Base-by-base conservation (phyloP, 305 asterid genomes). In the Salvia sclarea region DNA sequence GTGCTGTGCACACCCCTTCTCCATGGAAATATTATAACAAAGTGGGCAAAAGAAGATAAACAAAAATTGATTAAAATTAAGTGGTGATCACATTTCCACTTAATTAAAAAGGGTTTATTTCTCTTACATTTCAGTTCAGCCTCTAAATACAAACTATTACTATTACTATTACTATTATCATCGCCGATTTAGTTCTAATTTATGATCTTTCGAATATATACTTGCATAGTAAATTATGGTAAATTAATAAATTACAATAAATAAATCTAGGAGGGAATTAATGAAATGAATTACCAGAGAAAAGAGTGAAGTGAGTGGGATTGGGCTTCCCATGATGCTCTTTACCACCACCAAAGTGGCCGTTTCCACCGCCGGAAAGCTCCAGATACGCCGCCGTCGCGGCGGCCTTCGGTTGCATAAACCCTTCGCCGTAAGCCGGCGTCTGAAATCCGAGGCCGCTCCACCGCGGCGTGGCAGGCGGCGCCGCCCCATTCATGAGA, bases 221-320 rank as follows among this genome's bases (percentile, higher is more conserved):
- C 33, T 28, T 28, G 0, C 33, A 28, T 28, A 28, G 5, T 28
- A 28, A 28, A n/a, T n/a, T n/a, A n/a, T n/a, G n/a, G n/a, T n/a
- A n/a, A n/a, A n/a, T n/a, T n/a, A n/a, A n/a, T n/a, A n/a, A n/a
- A n/a, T n/a, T n/a, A n/a, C n/a, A n/a, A n/a, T n/a, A n/a, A n/a
- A n/a, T 33, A 37, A 13, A 37, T 37, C 43, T 37, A 3, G 3
- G n/a, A 37, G 43, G 3, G n/a, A n/a, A n/a, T n/a, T n/a, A 1
- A 2, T 9, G 9, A 37, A 37, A n/a, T n/a, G n/a, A 33, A 16
- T 65, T 75, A 81, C 86, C 85, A 30, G 83, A 62, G 57, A 78
- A 75, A 57, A 81, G 79, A 60, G 78, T 69, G 78, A 81, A 81
- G 22, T 66, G 79, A 48, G 63, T 68, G 12, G 69, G 24, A 18